phyloP scores from a whole-genome alignment of 371 early-diverging fungal species.

The Cladochytrium tenue region DNA sequence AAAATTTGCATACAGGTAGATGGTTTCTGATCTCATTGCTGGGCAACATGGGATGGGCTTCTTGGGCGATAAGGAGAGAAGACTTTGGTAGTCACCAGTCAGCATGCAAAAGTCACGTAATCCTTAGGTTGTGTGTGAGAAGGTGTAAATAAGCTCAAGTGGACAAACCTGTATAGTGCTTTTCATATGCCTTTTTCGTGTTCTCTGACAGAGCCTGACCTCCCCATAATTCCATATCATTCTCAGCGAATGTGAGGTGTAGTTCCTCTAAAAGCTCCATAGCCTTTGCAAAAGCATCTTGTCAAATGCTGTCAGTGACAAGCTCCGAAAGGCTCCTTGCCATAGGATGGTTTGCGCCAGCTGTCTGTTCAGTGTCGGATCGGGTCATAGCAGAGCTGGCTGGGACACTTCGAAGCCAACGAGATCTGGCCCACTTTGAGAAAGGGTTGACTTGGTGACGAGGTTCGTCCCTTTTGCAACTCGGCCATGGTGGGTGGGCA shows the following conservation, averaged over 20 bases:
- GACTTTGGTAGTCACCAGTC: background rate
- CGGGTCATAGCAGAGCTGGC: too few relatives aligned
- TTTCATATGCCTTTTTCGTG: background rate
- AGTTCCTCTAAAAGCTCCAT: background rate
- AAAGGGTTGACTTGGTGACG: too few relatives aligned
- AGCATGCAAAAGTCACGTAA: background rate
- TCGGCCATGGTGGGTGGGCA: background rate
- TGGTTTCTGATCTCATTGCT: background rate
- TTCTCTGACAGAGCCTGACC: background rate
- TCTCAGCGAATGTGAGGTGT: background rate
- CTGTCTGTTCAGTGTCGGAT: too few relatives aligned
- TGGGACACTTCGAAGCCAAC: background rate
- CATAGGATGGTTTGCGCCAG: too few relatives aligned
- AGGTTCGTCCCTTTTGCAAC: background rate
- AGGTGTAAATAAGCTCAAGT: background rate
- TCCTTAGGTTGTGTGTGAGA: background rate
- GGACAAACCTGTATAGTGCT: background rate
- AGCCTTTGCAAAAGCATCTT: background rate
- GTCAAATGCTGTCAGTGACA: background rate
- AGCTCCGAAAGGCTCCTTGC: background rate
- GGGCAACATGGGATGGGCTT: background rate
- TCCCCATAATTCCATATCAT: background rate
- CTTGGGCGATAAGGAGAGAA: background rate
- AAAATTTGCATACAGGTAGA: background rate
- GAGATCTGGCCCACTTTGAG: background rate